Percentiles rank a stretch among this genome's conserved stretches.
Conservation (phyloP, 495 filamentous ascomycete genomes). For the Chaetomidium leptoderma region DNA sequence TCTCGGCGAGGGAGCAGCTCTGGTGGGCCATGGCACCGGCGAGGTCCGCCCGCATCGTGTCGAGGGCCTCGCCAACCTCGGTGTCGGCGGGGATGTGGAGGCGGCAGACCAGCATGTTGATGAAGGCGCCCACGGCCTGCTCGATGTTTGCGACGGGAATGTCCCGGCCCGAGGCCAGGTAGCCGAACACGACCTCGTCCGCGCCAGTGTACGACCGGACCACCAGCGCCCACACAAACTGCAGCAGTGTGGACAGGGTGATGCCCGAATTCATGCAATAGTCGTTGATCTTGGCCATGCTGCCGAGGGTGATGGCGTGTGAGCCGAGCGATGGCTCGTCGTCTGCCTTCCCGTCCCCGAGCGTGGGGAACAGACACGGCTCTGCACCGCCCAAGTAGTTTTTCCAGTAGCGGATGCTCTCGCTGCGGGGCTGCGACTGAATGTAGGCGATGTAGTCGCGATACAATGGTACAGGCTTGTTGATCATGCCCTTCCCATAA, state of each 20-base stretch:
- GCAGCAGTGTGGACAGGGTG: background rate
- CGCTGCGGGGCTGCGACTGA: background rate
- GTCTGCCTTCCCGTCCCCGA: background rate
- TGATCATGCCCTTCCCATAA: background rate
- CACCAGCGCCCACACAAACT: constrained; percentile 7
- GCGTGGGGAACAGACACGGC: constrained; percentile 4
- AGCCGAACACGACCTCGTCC: constrained; percentile 2
- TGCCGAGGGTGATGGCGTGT: constrained; percentile 6
- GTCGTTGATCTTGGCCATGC: background rate
- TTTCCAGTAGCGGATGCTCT: constrained; percentile 6
- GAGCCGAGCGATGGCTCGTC: background rate
- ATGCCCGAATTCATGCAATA: constrained; percentile 2
- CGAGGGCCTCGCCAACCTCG: background rate
- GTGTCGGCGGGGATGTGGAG: background rate
- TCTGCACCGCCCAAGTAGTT: constrained; percentile 4
- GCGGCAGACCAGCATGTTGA: constrained; percentile 14
- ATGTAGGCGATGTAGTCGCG: constrained; percentile 8
- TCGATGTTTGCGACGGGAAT: background rate
- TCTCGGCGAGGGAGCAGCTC: constrained; percentile 11
- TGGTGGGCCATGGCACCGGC: constrained; percentile 9
- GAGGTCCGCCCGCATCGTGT: background rate
- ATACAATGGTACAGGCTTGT: too few relatives aligned
- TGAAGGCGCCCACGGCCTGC: constrained; percentile 7
- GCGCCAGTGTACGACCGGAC: constrained; percentile 9
- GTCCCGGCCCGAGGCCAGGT: constrained; percentile 10